These are phyloP conservation scores for Luzula sylvatica DNA, from an alignment of 176 grass and related monocot genomes.

Conservation along the genomic window DNA sequence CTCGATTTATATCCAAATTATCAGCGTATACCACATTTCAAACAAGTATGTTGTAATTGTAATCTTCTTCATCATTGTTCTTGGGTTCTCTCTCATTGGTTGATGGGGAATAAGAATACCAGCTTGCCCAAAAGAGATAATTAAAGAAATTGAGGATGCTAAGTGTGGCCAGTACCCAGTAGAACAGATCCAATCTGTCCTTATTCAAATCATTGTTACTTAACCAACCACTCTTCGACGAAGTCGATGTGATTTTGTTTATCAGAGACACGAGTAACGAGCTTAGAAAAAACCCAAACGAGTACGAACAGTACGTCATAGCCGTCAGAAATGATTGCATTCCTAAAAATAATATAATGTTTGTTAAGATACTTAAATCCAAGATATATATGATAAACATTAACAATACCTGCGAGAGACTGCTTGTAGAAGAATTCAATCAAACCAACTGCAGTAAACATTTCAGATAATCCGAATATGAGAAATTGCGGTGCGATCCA, in stretches of 20 bases:
- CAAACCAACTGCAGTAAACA: slow-evolving; percentile 96
- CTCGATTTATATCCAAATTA: slow-evolving; percentile 8
- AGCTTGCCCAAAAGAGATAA: slow-evolving; percentile 66
- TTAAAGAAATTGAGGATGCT: slow-evolving; percentile 81
- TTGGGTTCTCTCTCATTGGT: slow-evolving; percentile 32
- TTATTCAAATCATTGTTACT: slow-evolving; percentile 69
- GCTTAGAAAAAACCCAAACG: slow-evolving; percentile 95
- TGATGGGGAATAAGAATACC: slow-evolving; percentile 39
- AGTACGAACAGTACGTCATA: slow-evolving; percentile 95
- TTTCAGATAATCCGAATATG: slow-evolving; percentile 84
- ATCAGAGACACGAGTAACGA: slow-evolving; percentile 69
- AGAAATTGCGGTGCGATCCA: slow-evolving; percentile 96
- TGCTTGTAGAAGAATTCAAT: slow-evolving; percentile 99
- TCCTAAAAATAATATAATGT: slow-evolving; percentile 4
- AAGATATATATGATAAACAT: no score
- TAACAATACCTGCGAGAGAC: slow-evolving; percentile 36
- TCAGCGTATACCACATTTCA: slow-evolving; percentile 26
- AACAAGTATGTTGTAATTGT: no score
- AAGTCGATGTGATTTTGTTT: slow-evolving; percentile 69
- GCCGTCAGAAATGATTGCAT: slow-evolving; percentile 96
- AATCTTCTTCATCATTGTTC: slow-evolving; percentile 17
- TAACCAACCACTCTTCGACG: slow-evolving; percentile 47
- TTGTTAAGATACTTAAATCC: no score
- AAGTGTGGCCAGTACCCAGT: slow-evolving; percentile 70
- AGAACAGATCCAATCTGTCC: slow-evolving; percentile 84